These are phyloP conservation scores for Pythium chondricola DNA, from an alignment of 352 stramenopile species.

Conservation along the genomic window DNA sequence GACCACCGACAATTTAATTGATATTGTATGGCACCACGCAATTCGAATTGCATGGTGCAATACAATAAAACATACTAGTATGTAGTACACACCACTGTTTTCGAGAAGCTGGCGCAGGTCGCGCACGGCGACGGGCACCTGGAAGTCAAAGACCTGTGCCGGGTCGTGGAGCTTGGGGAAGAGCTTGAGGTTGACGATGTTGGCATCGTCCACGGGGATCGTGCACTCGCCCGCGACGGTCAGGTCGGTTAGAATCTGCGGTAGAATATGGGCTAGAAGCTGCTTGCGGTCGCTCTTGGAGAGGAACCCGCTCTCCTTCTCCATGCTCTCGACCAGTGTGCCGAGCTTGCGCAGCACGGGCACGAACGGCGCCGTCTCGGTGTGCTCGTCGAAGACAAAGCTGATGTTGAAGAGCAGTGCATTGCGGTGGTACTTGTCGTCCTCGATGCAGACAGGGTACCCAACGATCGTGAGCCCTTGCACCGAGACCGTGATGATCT, in stretches of 20 bases:
- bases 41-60: no score
- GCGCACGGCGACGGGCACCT: slow-evolving; percentile 78
- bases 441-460: slow-evolving; percentile 84
- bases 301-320: slow-evolving; percentile 83
- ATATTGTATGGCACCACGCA: no score
- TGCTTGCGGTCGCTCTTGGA: slow-evolving; percentile 60
- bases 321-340: slow-evolving; percentile 81
- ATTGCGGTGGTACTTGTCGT: slow-evolving; percentile 89
- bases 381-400: slow-evolving; percentile 80
- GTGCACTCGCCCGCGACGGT: slow-evolving; percentile 73
- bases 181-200: slow-evolving; percentile 86
- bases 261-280: slow-evolving; percentile 54
- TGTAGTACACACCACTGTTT: slow-evolving; percentile 49
- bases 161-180: slow-evolving; percentile 73
- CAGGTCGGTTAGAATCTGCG: slow-evolving; percentile 66
- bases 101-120: slow-evolving; percentile 65
- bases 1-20: no score
- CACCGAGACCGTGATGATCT: slow-evolving; percentile 82
- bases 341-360: slow-evolving; percentile 81
- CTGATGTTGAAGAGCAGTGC: slow-evolving; percentile 87
- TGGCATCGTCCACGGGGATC: slow-evolving; percentile 74
- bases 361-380: slow-evolving; percentile 70
- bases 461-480: slow-evolving; percentile 83
- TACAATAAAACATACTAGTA: neutral
- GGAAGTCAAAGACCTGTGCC: slow-evolving; percentile 66